phyloP scores from a whole-genome alignment of 169 alveolate species.

The Perkinsus chesapeaki region DNA sequence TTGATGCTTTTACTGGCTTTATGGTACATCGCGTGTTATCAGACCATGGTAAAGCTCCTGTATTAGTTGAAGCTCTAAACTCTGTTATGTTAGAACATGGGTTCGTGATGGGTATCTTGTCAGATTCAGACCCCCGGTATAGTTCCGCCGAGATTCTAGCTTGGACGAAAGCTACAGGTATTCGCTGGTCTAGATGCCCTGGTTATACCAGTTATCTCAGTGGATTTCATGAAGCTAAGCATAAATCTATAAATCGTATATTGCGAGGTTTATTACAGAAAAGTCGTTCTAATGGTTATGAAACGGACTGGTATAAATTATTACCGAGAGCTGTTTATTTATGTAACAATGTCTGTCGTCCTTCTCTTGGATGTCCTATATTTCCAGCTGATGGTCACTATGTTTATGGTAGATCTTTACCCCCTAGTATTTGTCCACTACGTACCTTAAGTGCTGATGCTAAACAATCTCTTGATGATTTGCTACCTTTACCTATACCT shows the following conservation, averaged over 20 bases:
- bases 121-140: neutral
- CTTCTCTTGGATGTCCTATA: neutral
- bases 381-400: neutral
- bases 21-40: neutral
- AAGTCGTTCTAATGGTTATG: neutral
- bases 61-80: neutral
- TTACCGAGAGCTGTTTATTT: neutral
- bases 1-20: neutral
- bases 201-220: neutral
- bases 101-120: neutral
- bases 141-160: neutral
- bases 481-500: neutral
- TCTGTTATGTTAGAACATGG: neutral
- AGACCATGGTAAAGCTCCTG: neutral
- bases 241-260: neutral
- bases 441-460: neutral
- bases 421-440: neutral
- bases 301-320: neutral
- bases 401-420: neutral
- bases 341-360: neutral
- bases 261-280: neutral
- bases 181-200: neutral
- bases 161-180: neutral
- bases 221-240: neutral
- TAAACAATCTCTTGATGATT: neutral